Evolutionary conservation across 2,329 filamentous ascomycete species (phyloP), one percentile per base, ranked within the genome.

Genomic region (Fusarium sp.): DNA sequence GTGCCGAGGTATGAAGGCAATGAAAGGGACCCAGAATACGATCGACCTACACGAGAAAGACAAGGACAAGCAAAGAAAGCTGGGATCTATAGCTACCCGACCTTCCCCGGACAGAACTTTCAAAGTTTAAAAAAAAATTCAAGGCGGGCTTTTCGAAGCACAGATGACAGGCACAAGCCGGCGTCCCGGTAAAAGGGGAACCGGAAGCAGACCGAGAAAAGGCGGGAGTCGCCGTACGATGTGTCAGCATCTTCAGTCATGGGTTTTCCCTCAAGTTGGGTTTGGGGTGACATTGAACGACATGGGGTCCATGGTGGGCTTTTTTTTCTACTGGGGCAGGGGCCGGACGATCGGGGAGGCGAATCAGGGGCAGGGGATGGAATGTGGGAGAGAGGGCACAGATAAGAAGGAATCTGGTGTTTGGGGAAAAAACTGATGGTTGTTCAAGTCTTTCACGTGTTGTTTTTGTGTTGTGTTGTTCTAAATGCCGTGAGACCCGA

Each of bases 171-270:
- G 57, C 57, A 60, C 24, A 60, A 22, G 38, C 57, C 27, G 57
- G 38, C 20, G 38, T 46, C n/a, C 29, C 38, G 57, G 57, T 12
- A 29, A n/a, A 40, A 11, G 12, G 20, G 16, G 16, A 42, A 20
- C 42, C 58, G 58, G 42, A 61, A 51, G 42, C 42, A 51, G 42
- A 38, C 58, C 42, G 42, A 61, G 31, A 35, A 36, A 6, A 11
- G 31, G 16, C 31, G 33, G 31, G 22, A 51, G 31, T 22, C n/a
- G n/a, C 51, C 40, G 40, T 44, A 31, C 22, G 49, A 71, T 73
- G 71, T 72, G 71, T 73, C 71, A 72, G 36, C 53, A 17, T 42
- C 51, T 65, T 55, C 40, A 59, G 71, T 74, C 68, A 72, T 71
- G 46, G 46, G 46, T 29, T 49, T 53, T 33, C 6, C 49, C 12